These are phyloP conservation scores for Ambrosiella xylebori DNA, from an alignment of 2,329 filamentous ascomycete species.

Conservation along the genomic window DNA sequence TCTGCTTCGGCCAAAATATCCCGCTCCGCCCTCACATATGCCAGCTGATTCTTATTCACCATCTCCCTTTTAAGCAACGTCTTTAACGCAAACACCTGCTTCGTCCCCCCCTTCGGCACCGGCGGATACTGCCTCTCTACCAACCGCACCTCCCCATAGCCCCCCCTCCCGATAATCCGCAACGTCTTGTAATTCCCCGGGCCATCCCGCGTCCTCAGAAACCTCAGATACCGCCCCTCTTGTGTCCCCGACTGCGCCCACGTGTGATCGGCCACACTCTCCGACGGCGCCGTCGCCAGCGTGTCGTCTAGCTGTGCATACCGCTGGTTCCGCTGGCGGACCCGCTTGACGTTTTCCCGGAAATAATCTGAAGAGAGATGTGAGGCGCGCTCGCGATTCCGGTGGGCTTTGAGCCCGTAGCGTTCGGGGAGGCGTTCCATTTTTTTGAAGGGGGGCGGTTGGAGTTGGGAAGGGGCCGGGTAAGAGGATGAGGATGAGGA, in stretches of 20 bases:
- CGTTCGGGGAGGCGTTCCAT: conserved; percentile 11
- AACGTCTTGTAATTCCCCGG: conserved; percentile 58
- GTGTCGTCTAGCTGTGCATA: conserved; percentile 9
- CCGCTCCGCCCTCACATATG: conserved; percentile 61
- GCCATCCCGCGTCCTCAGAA: conserved; percentile 52
- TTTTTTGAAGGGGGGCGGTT: conserved; percentile 4
- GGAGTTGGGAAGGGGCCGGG: neutral
- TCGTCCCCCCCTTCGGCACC: conserved; percentile 31
- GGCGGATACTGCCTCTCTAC: conserved; percentile 44
- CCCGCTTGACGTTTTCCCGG: conserved; percentile 11
- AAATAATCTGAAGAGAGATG: conserved; percentile 11
- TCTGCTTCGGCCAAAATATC: conserved; percentile 66
- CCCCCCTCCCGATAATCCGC: conserved; percentile 66
- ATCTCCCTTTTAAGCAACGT: conserved; percentile 65
- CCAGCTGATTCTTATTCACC: conserved; percentile 68
- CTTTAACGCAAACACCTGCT: conserved; percentile 65
- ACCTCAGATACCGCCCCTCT: conserved; percentile 55
- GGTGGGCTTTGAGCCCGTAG: conserved; percentile 10
- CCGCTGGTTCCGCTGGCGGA: conserved; percentile 11
- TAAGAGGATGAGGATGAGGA: neutral
- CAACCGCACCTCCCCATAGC: conserved; percentile 63
- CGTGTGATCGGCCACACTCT: conserved; percentile 5
- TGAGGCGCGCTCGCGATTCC: conserved; percentile 11
- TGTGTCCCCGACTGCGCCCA: conserved; percentile 10
- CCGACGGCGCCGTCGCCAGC: neutral